Conservation (phyloP, 306 rosid genomes). For the Cyamopsis tetragonoloba region DNA sequence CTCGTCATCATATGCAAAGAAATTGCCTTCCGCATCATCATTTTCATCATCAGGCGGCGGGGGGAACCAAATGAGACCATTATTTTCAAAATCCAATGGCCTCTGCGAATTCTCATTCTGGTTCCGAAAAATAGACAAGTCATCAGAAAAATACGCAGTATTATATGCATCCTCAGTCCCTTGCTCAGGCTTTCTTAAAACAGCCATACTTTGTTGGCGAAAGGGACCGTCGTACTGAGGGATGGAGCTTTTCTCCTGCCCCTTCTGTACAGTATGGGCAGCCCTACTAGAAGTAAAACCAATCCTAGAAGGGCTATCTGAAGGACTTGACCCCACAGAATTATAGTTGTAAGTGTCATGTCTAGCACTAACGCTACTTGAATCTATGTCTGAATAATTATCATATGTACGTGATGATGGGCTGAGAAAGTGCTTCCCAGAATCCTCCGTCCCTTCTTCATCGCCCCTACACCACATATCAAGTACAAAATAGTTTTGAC, state of each 20-base stretch:
- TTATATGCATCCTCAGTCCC: constrained; percentile 55
- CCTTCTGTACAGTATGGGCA: constrained; percentile 61
- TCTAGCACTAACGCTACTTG: constrained; percentile 77
- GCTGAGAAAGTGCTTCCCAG: constrained; percentile 59
- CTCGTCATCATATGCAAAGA: constrained; percentile 77
- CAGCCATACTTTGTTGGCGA: constrained; percentile 53
- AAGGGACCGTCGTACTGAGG: constrained; percentile 42
- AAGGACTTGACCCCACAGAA: constrained; percentile 71
- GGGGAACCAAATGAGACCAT: constrained; percentile 80
- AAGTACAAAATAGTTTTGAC: neutral
- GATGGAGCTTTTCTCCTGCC: constrained; percentile 42
- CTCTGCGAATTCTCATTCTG: constrained; percentile 48
- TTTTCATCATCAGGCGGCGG: constrained; percentile 79
- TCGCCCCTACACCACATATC: constrained; percentile 59
- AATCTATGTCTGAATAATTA: constrained; percentile 62
- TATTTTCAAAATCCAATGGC: constrained; percentile 88
- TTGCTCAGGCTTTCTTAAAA: constrained; percentile 62
- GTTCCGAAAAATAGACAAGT: constrained; percentile 49
- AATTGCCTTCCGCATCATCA: constrained; percentile 60
- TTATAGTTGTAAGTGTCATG: constrained; percentile 45
- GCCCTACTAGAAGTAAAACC: constrained; percentile 51
- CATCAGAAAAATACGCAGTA: constrained; percentile 61
- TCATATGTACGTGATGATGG: constrained; percentile 72
- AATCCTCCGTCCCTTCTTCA: constrained; percentile 71
- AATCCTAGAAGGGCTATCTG: constrained; percentile 73